phyloP scores from a whole-genome alignment of 257 asterid species.

The Penstemon barbatus region DNA sequence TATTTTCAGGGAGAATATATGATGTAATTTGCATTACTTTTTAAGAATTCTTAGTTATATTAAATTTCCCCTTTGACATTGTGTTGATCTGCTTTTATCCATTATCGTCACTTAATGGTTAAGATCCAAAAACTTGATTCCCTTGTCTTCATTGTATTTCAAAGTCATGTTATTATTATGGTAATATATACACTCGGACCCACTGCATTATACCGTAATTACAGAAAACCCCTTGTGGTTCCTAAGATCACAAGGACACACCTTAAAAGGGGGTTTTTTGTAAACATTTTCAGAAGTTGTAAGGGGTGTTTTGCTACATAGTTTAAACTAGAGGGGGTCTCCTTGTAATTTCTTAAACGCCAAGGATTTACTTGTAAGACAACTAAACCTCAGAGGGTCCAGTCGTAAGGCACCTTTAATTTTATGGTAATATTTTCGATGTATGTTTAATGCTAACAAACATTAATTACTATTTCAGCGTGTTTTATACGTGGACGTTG shows the following conservation, averaged over 20 bases:
- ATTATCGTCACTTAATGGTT: not conserved
- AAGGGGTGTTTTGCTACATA: not conserved
- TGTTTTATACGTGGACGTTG: constrained; percentile 56
- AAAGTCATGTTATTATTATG: no score
- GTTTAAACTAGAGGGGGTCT: not conserved
- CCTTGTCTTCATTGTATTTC: no score
- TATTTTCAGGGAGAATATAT: not conserved
- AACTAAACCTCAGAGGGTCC: no score
- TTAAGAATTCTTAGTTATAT: not conserved
- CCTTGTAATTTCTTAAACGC: not conserved
- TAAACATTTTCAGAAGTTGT: no score
- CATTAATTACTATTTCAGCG: constrained; percentile 39
- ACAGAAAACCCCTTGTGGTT: no score
- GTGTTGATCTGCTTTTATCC: not conserved
- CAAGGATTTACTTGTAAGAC: no score
- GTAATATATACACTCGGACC: no score
- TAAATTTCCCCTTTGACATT: no score
- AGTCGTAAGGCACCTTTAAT: not conserved
- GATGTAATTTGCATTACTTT: not conserved
- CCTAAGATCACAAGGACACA: not conserved
- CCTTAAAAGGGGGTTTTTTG: not conserved
- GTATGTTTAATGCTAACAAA: not conserved
- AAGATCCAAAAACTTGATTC: not conserved
- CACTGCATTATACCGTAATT: no score
- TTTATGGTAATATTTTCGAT: not conserved